Percentiles rank a stretch among this genome's conserved stretches.
Conservation (phyloP, 106 monocot genomes). For the Chionographis japonica region DNA sequence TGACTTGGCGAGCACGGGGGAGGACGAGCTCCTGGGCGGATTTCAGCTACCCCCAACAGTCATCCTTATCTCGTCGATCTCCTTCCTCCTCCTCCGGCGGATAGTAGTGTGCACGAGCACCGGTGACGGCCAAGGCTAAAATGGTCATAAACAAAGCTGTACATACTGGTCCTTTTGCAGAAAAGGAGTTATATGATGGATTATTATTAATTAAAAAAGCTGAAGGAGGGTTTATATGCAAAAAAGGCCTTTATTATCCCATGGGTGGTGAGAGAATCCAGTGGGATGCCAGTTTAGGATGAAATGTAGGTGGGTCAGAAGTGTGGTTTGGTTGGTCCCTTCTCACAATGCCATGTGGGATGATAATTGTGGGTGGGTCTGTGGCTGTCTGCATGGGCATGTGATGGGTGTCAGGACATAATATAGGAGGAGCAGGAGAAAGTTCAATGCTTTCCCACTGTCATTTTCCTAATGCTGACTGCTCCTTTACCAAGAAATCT, state of each 20-base stretch:
- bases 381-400: slow-evolving; percentile 14
- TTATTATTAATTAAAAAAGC: background rate
- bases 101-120: no score
- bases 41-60: no score
- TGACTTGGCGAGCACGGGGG: no score
- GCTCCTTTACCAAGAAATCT: background rate
- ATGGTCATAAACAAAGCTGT: no score
- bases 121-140: no score
- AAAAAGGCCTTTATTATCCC: background rate
- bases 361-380: slow-evolving; percentile 16
- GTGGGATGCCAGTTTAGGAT: background rate
- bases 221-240: background rate
- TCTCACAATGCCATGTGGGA: slow-evolving; percentile 21
- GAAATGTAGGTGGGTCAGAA: slow-evolving; percentile 15
- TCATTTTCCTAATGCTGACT: background rate
- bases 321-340: slow-evolving; percentile 13
- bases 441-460: slow-evolving; percentile 3
- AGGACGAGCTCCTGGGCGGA: no score
- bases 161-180: no score
- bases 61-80: no score
- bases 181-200: no score
- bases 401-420: slow-evolving; percentile 15
- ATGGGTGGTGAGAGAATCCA: background rate
- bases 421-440: background rate
- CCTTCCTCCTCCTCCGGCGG: no score